Base-by-base conservation (phyloP, 345 rosid genomes). In the Citrus unshiu region DNA sequence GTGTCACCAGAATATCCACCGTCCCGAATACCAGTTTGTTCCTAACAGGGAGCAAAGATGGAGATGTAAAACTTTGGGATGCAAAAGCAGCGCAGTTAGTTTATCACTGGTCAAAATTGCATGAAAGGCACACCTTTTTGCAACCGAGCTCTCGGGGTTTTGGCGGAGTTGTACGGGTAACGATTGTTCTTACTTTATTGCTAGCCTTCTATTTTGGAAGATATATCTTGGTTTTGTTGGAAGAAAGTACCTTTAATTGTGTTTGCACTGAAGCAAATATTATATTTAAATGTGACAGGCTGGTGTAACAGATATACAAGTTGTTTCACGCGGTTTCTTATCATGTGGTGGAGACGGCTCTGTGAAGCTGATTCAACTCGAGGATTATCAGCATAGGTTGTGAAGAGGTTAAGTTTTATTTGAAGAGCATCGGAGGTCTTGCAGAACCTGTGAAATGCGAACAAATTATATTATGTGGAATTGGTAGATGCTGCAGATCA, bases 51-150 rank as follows among this genome's bases (percentile, higher is more conserved):
- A 92, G 98, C 86, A 95, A 95, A 85, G 98, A 95, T 80, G 98
- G 98, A 80, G 98, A 95, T n/a, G 90, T 95, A 32, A 95, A 92
- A 84, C 98, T 95, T 49, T 95, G 98, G 98, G 98, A 95, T 83
- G 98, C 97, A 35, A 93, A 93, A 82, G 89, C 88, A 70, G 92
- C 97, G 59, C 88, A 84, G 81, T 68, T 95, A 78, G 86, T 93
- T 77, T 84, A 87, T 84, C 98, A 93, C 75, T 95, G 97, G 98
- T 84, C 98, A 65, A 93, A 92, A 85, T 78, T 95, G 86, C 98
- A 95, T 83, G 98, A 95, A 69, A 87, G 92, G 61, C 98, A 90
- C 86, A 93, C 91, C 62, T 93, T 92, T 76, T 77, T 95, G 79
- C 95, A 90, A 62, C 95, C 97, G 58, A 91, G 90, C 81, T 87